phyloP scores from a whole-genome alignment of 495 filamentous ascomycete genomes.

The Hyphodiscus hymeniophilus region DNA sequence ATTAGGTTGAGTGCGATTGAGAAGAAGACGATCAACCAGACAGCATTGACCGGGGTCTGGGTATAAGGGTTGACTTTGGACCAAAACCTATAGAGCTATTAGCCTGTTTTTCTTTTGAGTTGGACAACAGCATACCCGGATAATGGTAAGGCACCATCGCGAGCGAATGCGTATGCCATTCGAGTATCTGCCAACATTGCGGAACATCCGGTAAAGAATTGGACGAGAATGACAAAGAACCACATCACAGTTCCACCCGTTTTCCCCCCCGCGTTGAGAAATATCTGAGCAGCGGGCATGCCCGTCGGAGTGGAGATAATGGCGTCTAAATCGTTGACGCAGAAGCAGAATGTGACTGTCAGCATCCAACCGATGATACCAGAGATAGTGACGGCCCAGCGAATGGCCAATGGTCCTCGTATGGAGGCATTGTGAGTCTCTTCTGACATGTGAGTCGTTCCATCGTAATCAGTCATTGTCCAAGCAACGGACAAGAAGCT shows the following conservation, averaged over 20 bases:
- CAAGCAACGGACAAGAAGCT: slow-evolving; percentile 34
- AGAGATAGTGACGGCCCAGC: slow-evolving; percentile 31
- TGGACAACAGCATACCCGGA: too few species aligned
- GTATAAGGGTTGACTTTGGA: too few species aligned
- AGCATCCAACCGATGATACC: slow-evolving; percentile 29
- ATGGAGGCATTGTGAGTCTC: slow-evolving; percentile 39
- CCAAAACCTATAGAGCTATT: too few species aligned
- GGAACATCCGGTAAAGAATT: slow-evolving; percentile 59
- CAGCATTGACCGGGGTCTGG: slow-evolving; percentile 48
- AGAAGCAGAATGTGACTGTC: slow-evolving; percentile 39
- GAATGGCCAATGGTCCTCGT: slow-evolving; percentile 37
- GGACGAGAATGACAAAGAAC: slow-evolving; percentile 60
- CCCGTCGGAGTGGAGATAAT: slow-evolving; percentile 26
- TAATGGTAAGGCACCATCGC: slow-evolving; percentile 62
- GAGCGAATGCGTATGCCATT: slow-evolving; percentile 67
- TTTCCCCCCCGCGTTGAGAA: slow-evolving; percentile 34
- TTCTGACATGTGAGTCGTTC: slow-evolving; percentile 28
- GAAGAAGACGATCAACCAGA: slow-evolving; percentile 67
- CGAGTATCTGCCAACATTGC: slow-evolving; percentile 64
- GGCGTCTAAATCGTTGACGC: slow-evolving; percentile 30
- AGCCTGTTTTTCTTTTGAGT: too few species aligned
- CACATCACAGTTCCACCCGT: slow-evolving; percentile 47
- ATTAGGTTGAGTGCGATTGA: slow-evolving; percentile 51
- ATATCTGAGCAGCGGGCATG: slow-evolving; percentile 44
- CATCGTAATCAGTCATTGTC: slow-evolving; percentile 20